Percentiles rank a stretch among this genome's conserved stretches.
These are phyloP conservation scores for Neurospora sp. DNA, from an alignment of 495 filamentous ascomycete species.

Conservation along the genomic window DNA sequence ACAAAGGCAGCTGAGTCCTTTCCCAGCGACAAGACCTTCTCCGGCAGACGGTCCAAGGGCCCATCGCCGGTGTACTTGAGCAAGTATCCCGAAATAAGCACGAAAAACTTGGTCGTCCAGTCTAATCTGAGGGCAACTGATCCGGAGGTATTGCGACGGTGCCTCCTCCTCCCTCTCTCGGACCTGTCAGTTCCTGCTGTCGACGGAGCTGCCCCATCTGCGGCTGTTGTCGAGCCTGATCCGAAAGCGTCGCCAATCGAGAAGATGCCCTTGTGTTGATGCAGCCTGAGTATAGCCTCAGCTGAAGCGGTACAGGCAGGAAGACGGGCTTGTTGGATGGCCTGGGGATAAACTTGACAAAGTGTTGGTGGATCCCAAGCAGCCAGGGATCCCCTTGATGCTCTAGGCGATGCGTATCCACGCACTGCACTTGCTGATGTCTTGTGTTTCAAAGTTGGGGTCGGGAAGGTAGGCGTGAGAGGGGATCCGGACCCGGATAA, in stretches of 20 bases:
- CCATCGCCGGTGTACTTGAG: slow-evolving; percentile 83
- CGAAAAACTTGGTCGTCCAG: slow-evolving; percentile 75
- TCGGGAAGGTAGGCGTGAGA: neutral
- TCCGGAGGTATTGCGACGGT: slow-evolving; percentile 46
- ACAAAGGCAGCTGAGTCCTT: slow-evolving; percentile 87
- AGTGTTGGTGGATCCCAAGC: slow-evolving; percentile 73
- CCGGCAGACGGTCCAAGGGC: slow-evolving; percentile 68
- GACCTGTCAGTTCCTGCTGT: slow-evolving; percentile 16
- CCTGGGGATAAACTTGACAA: slow-evolving; percentile 86
- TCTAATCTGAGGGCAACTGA: slow-evolving; percentile 51
- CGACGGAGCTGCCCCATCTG: neutral
- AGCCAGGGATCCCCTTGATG: slow-evolving; percentile 16
- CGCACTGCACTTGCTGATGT: slow-evolving; percentile 25
- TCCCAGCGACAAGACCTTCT: slow-evolving; percentile 75
- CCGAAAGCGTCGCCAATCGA: slow-evolving; percentile 34
- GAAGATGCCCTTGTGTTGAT: slow-evolving; percentile 37
- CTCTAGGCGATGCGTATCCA: slow-evolving; percentile 9
- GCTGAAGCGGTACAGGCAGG: slow-evolving; percentile 42
- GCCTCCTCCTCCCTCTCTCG: slow-evolving; percentile 31
- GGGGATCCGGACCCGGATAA: slow-evolving; percentile 13
- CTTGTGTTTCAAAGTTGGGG: slow-evolving; percentile 24
- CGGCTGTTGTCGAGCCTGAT: slow-evolving; percentile 16
- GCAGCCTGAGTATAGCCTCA: slow-evolving; percentile 53
- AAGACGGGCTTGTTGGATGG: slow-evolving; percentile 47
- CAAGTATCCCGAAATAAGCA: slow-evolving; percentile 72